Evolutionary conservation across 2,329 filamentous ascomycete genomes (phyloP), one percentile per base, ranked within the genome.

Genomic region (Gaeumannomyces sp.): DNA sequence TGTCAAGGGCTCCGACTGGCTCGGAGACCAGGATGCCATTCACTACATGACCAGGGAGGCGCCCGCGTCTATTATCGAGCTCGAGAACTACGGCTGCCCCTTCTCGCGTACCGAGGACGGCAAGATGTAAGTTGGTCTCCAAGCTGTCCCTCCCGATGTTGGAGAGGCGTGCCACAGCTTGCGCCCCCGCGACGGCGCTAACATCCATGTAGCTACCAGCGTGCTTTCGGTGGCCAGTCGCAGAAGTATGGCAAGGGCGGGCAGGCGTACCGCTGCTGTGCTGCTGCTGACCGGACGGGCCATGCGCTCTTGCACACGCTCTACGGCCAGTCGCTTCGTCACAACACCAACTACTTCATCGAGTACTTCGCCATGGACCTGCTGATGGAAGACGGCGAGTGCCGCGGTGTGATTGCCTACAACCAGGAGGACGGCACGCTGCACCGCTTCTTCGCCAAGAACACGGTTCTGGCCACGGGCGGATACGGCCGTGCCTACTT

Each of bases 311-410:
- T 99, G 63, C 95, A 99, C 85, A 99, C 95, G 31, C 91, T 99
- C 70, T 99, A 98, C 80, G 95, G 95, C 73, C 94, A 97, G 83
- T 97, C 93, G 64, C 87, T 98, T 67, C 86, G 92, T 76, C 93
- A 98, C 85, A 97, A 97, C 85, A 97, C 94, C 75, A 97, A 97
- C 84, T 99, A 97, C 86, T 98, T 99, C 81, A 97, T 99, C 78
- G 95, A 98, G 81, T 98, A 93, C 85, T 99, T 98, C 78, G 95
- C 93, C 72, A 86, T 96, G 71, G 95, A 98, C 76, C 82, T 98
- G 79, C 90, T 99, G 73, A 98, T 98, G 95, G 90, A 97, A 81
- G 91, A 96, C 73, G 94, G 94, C 67, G 91, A 94, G 79, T 98
- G 94, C 84, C 93, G 93, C 71, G 95, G 95, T 86, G 91, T 98